Conservation (phyloP, 2,329 filamentous ascomycete genomes). For the Alternaria sp. region DNA sequence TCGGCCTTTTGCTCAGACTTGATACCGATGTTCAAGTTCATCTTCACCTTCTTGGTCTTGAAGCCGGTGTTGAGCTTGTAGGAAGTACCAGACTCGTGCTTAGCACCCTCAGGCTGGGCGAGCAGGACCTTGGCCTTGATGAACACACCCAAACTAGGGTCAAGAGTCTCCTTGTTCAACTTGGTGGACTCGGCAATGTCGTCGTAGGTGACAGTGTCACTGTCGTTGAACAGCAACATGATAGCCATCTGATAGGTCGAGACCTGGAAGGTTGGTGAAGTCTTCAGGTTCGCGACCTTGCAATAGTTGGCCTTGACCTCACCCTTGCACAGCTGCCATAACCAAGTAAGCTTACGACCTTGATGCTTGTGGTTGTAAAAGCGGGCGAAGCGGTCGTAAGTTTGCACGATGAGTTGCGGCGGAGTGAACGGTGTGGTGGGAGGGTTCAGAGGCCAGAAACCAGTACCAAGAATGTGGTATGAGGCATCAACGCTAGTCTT, state of each 20-base stretch:
- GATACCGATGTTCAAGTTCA: slow-evolving; percentile 94
- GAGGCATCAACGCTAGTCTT: slow-evolving; percentile 82
- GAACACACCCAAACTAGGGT: slow-evolving; percentile 84
- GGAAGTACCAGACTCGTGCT: slow-evolving; percentile 77
- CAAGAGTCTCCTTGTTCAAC: slow-evolving; percentile 80
- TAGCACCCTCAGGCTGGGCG: slow-evolving; percentile 74
- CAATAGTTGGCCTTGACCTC: slow-evolving; percentile 94
- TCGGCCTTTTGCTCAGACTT: slow-evolving; percentile 97
- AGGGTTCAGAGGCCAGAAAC: slow-evolving; percentile 93
- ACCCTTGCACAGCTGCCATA: slow-evolving; percentile 98
- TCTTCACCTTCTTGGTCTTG: slow-evolving; percentile 97
- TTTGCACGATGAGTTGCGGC: slow-evolving; percentile 82
- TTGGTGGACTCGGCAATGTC: slow-evolving; percentile 85
- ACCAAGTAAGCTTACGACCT: slow-evolving; percentile 94
- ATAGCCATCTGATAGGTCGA: slow-evolving; percentile 99
- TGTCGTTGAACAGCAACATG: slow-evolving; percentile 91
- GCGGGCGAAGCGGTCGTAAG: slow-evolving; percentile 85
- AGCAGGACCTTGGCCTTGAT: slow-evolving; percentile 91
- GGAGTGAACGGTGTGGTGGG: slow-evolving; percentile 89
- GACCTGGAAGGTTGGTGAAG: slow-evolving; percentile 95
- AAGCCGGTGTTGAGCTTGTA: slow-evolving; percentile 93
- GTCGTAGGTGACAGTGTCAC: slow-evolving; percentile 82
- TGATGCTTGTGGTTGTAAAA: slow-evolving; percentile 98
- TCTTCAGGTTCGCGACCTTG: slow-evolving; percentile 71
- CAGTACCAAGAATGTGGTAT: slow-evolving; percentile 93